phyloP scores from a whole-genome alignment of 345 rosid species.

The Murraya koenigii region DNA sequence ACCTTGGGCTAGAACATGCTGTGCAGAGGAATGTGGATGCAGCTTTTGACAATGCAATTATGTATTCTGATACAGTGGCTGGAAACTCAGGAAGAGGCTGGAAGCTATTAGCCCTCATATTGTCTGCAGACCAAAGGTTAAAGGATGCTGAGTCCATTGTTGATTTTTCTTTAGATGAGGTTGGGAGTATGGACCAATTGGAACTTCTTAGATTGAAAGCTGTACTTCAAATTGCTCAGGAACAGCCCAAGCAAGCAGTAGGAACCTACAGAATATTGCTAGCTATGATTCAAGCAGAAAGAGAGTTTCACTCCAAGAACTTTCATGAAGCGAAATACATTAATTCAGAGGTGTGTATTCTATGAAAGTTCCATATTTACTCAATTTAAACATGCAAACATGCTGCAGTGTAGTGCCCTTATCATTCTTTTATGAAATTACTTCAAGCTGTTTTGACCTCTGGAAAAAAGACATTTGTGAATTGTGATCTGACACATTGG shows the following conservation, averaged over 20 bases:
- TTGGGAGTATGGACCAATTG: constrained; percentile 57
- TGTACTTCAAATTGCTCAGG: constrained; percentile 74
- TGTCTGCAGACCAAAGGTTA: constrained; percentile 70
- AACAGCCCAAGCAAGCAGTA: constrained; percentile 82
- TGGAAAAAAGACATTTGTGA: background rate
- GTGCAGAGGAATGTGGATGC: constrained; percentile 76
- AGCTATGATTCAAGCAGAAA: constrained; percentile 71
- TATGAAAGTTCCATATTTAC: background rate
- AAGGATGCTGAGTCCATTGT: constrained; percentile 72
- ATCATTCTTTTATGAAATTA: background rate
- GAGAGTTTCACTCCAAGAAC: constrained; percentile 44
- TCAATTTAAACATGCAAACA: background rate
- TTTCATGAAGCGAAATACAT: constrained; percentile 23
- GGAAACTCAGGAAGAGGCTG: constrained; percentile 69
- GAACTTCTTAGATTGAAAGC: constrained; percentile 83
- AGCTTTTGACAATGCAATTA: constrained; percentile 66
- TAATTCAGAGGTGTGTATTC: constrained; percentile 43
- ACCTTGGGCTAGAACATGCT: constrained; percentile 72
- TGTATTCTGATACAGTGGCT: constrained; percentile 47
- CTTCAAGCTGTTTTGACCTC: background rate
- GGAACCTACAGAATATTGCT: constrained; percentile 79
- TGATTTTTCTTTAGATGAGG: constrained; percentile 74
- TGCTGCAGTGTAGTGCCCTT: background rate
- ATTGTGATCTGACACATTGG: background rate
- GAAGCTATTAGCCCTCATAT: constrained; percentile 67